Conservation (phyloP, 2,329 filamentous ascomycete genomes). For the Whalleya microplaca region DNA sequence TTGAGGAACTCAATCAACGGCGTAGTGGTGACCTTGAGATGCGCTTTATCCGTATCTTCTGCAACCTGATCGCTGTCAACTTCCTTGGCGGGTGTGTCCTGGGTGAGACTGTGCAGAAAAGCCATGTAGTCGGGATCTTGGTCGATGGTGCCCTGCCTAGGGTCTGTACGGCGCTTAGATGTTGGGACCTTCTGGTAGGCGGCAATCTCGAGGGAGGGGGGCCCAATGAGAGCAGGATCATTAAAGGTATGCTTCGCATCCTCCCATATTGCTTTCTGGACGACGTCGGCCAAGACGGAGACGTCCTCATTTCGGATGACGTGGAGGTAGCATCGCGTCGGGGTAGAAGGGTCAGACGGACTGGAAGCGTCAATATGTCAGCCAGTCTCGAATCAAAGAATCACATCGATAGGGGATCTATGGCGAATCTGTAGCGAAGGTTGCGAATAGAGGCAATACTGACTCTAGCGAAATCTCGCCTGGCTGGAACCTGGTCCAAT, state of each 20-base stretch:
- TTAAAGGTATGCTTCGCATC: constrained; percentile 79
- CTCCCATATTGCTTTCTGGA: constrained; percentile 72
- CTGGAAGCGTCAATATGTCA: constrained; percentile 45
- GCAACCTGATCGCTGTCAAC: constrained; percentile 49
- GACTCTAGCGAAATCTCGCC: constrained; percentile 85
- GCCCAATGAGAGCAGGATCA: constrained; percentile 74
- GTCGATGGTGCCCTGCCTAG: constrained; percentile 91
- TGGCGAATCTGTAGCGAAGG: constrained; percentile 12
- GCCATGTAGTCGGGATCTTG: constrained; percentile 95
- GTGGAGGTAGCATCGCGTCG: constrained; percentile 81
- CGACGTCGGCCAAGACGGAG: constrained; percentile 66
- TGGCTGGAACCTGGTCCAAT: constrained; percentile 72
- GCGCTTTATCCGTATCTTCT: constrained; percentile 53
- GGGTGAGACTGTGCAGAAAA: constrained; percentile 86
- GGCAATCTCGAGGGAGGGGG: constrained; percentile 80
- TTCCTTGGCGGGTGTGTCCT: constrained; percentile 58
- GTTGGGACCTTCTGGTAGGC: constrained; percentile 82
- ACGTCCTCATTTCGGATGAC: constrained; percentile 74
- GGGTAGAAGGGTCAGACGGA: constrained; percentile 81
- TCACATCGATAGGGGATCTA: background rate
- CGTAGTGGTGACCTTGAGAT: constrained; percentile 73
- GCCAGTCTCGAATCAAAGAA: background rate
- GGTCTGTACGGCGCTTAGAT: constrained; percentile 75
- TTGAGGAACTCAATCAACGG: constrained; percentile 88
- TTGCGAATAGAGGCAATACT: constrained; percentile 35